Evolutionary conservation across 768 basidiomycete genomes (phyloP), one percentile per base, ranked within the genome.

Genomic region (Leccinellum albellum): DNA sequence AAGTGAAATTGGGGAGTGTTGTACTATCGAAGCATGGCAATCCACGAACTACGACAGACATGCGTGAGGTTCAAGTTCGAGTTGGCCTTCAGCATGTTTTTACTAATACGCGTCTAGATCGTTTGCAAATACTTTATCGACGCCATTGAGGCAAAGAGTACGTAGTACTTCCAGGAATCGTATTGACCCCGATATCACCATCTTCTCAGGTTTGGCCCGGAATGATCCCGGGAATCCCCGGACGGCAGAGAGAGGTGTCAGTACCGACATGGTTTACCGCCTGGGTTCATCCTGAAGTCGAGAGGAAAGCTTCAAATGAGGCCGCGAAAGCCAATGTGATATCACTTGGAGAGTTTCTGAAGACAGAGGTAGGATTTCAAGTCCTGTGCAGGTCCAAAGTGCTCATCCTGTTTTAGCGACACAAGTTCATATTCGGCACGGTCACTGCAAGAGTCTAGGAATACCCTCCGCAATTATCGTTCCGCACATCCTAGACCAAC

Each of bases 101-200:
- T 55, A 32, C 50, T 67, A 46, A 65, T 23, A 21, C 49, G 31
- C 40, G 24, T 45, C n/a, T 59, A 96, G 91, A 97, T 99, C 68
- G 96, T 99, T 4, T 99, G 97, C 86, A 98, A 96, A 74, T 85
- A 76, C 76, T 99, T 99, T 69, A 90, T 99, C 64, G 87, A 96
- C 68, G 96, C 97, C 47, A 96, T 99, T 69, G 97, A 99, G 71
- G 77, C 80, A 3, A 85, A 91, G 70, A 93, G 80, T 91, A 70
- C 57, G 72, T 59, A 24, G 32, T 35, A 24, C 21, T 32, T 53
- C 23, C 35, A 4, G 5, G 14, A 7, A 15, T 3, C 4, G 2
- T 1, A 2, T 23, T 12, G n/a, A 45, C 13, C 26, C 50, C 51
- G 20, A 56, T 42, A 12, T 48, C 20, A 31, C 35, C 52, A n/a